phyloP scores from a whole-genome alignment of 2,329 filamentous ascomycete species.

The Hymenoscyphus occultus region DNA sequence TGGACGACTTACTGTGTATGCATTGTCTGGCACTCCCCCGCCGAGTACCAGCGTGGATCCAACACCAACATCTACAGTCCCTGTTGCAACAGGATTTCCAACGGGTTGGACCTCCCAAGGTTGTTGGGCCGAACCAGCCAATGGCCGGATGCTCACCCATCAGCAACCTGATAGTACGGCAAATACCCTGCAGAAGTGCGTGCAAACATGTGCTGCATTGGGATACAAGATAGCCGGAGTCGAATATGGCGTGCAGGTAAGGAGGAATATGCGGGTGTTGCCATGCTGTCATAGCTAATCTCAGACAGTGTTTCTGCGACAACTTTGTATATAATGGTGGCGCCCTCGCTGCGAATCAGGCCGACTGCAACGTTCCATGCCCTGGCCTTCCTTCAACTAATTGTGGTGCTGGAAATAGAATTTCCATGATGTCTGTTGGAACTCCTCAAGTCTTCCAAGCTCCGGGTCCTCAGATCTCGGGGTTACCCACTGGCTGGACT shows the following conservation, averaged over 20 bases:
- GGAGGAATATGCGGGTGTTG: slow-evolving; percentile 4
- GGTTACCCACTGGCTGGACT: slow-evolving; percentile 23
- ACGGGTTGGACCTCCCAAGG: slow-evolving; percentile 29
- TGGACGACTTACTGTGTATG: slow-evolving; percentile 25
- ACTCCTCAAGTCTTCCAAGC: slow-evolving; percentile 19
- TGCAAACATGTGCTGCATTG: slow-evolving; percentile 36
- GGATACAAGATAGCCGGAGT: slow-evolving; percentile 36
- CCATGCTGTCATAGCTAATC: slow-evolving; percentile 1
- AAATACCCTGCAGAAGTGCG: slow-evolving; percentile 26
- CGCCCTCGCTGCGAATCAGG: slow-evolving; percentile 34
- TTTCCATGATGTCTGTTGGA: slow-evolving; percentile 27
- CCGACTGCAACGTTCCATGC: slow-evolving; percentile 33
- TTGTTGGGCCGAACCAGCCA: slow-evolving; percentile 29
- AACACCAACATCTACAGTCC: slow-evolving; percentile 9
- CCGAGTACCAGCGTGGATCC: slow-evolving; percentile 5
- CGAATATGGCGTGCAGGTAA: slow-evolving; percentile 33
- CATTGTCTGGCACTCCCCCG: slow-evolving; percentile 13
- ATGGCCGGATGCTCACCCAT: slow-evolving; percentile 26
- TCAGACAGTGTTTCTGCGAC: slow-evolving; percentile 33
- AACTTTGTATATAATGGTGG: slow-evolving; percentile 31
- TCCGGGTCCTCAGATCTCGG: slow-evolving; percentile 40
- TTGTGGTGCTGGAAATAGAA: slow-evolving; percentile 35
- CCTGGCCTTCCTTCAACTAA: slow-evolving; percentile 30
- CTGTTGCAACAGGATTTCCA: slow-evolving; percentile 26
- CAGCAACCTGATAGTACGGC: slow-evolving; percentile 25